Evolutionary conservation across 2,329 filamentous ascomycete species (phyloP), one percentile per base, ranked within the genome.

Genomic region (Chlorencoelia australis): DNA sequence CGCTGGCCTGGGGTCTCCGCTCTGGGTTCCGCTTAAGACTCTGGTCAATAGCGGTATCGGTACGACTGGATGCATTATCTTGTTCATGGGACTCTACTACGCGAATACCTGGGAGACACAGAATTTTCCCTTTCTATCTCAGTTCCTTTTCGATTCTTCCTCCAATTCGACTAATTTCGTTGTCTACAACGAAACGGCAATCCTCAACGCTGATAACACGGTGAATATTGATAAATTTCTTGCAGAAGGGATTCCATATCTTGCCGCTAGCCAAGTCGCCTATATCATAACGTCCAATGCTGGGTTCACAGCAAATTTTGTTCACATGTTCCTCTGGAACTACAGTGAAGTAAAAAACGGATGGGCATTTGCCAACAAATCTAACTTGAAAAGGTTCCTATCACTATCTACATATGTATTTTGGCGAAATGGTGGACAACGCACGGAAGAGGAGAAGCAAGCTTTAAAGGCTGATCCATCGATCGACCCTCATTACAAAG

Each of bases 221-320:
- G 56, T 68, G 24, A 55, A 66, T 38, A n/a, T 45, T 2, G 45
- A 38, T 4, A 48, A 50, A 5, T 47, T 69, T 1, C 51, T 54
- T 0, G 40, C 46, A 5, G 42, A 57, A 28, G 65, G 66, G 6
- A 40, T 64, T 5, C 66, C 67, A 1, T 65, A 51, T 33, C 49
- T 70, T 17, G 53, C 67, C 7, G 50, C 58, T 0, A 52, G 58
- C n/a, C 57, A 68, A 39, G 49, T 59, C 9, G 39, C 53, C 5
- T 59, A 63, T 39, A 50, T 68, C 10, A 51, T 69, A 20, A 59
- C 59, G 2, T 57, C 58, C 4, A 70, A 69, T 42, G 57, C 67
- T 44, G 64, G 59, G 3, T 53, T 67, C 16, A 68, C 66, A 3
- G 66, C 68, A 2, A 61, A 63, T 1, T 51, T 71, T 13, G 55